phyloP scores from a whole-genome alignment of 2,329 filamentous ascomycete species.

The Colletotrichum coccodes region DNA sequence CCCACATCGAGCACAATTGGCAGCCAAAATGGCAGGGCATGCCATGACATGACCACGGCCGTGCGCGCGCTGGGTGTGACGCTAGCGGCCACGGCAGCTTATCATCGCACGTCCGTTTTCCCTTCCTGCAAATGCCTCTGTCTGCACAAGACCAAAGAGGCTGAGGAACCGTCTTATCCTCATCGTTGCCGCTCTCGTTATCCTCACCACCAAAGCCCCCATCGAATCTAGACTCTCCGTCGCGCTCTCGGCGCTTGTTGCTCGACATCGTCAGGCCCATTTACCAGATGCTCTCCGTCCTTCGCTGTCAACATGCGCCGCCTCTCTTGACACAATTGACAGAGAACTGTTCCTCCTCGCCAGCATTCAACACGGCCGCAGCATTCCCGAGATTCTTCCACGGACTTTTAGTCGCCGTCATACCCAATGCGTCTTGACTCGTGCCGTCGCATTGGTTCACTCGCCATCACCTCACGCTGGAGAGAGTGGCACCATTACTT shows the following conservation, averaged over 20 bases:
- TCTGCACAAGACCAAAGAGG: background rate
- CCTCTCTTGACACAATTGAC: background rate
- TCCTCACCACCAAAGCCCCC: background rate
- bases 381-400: slow-evolving; percentile 4
- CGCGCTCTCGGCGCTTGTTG: slow-evolving; percentile 23
- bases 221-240: slow-evolving; percentile 5
- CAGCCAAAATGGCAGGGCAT: background rate
- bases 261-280: background rate
- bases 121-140: background rate
- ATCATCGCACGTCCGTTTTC: slow-evolving; percentile 17
- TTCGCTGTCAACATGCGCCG: background rate
- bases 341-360: background rate
- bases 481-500: slow-evolving; percentile 21
- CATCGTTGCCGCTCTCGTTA: background rate
- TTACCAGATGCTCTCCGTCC: background rate
- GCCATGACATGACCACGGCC: slow-evolving; percentile 12
- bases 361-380: background rate
- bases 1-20: background rate
- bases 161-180: slow-evolving; percentile 1
- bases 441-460: slow-evolving; percentile 26
- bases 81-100: slow-evolving; percentile 10
- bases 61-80: slow-evolving; percentile 7
- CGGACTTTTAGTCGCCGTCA: slow-evolving; percentile 11
- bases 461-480: background rate
- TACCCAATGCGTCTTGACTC: slow-evolving; percentile 28